Evolutionary conservation across 306 rosid genomes (phyloP).

Genomic region (Glycyrrhiza uralensis): DNA sequence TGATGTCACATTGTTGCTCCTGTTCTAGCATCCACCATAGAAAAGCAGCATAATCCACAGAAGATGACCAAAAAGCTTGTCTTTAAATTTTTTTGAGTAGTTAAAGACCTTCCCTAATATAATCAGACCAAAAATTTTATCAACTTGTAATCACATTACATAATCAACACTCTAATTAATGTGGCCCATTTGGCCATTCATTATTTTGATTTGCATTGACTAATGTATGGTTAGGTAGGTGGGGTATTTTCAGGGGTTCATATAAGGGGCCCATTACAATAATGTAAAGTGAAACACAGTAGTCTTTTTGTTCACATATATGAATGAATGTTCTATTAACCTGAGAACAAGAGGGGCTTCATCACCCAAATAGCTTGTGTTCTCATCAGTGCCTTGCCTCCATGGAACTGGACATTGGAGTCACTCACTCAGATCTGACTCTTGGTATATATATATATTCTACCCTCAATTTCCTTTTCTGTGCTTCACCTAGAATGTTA

Average conservation of each 20-base stretch:
- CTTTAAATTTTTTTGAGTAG: neutral
- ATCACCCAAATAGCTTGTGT: conserved; percentile 20
- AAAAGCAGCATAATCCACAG: conserved; percentile 7
- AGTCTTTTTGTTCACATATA: conserved; percentile 34
- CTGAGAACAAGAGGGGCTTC: neutral
- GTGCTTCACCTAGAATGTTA: neutral
- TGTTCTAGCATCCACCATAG: conserved; percentile 17
- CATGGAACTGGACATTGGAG: conserved; percentile 48
- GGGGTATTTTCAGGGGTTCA: conserved; percentile 38
- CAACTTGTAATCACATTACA: conserved; percentile 17
- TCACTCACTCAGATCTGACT: conserved; percentile 31
- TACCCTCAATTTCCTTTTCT: neutral
- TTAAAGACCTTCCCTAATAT: conserved; percentile 8
- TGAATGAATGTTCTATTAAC: conserved; percentile 23
- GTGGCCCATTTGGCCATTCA: conserved; percentile 35
- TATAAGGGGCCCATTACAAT: conserved; percentile 40
- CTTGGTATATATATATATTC: conserved; percentile 30
- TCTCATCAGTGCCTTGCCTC: conserved; percentile 30
- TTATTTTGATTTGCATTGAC: conserved; percentile 36
- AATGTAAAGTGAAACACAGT: conserved; percentile 41
- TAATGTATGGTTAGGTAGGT: conserved; percentile 47
- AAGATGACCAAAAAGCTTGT: neutral
- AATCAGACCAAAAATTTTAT: conserved; percentile 15
- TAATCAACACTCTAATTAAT: conserved; percentile 30
- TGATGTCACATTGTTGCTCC: conserved; percentile 16